Conservation (phyloP, 2,329 filamentous ascomycete species). For the Fusarium newnesense region DNA sequence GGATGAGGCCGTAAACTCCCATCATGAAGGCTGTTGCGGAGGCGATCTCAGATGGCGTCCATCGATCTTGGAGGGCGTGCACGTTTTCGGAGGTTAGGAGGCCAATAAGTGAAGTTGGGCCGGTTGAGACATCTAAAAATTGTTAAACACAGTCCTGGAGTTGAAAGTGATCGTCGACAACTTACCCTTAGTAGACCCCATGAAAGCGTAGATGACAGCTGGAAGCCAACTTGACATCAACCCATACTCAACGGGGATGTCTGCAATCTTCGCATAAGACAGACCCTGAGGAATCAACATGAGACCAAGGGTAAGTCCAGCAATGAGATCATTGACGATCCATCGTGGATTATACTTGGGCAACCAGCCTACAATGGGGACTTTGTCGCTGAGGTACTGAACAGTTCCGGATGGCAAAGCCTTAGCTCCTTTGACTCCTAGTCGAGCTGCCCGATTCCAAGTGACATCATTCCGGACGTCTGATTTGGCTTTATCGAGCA, state of each 20-base stretch:
- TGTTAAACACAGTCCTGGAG: not conserved
- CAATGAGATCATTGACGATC: constrained; percentile 70
- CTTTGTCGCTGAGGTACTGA: constrained; percentile 68
- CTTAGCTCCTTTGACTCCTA: constrained; percentile 34
- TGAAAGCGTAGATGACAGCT: constrained; percentile 65
- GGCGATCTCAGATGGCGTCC: constrained; percentile 65
- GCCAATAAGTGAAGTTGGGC: constrained; percentile 72
- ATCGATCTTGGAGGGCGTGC: constrained; percentile 60
- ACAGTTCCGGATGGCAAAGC: constrained; percentile 61
- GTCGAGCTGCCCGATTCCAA: constrained; percentile 38
- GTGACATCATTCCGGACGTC: constrained; percentile 38
- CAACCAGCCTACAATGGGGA: constrained; percentile 71
- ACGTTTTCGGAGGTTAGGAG: constrained; percentile 72
- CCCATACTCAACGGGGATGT: constrained; percentile 69
- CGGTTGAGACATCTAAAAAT: constrained; percentile 65
- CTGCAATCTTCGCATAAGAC: constrained; percentile 71
- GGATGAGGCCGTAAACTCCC: constrained; percentile 66
- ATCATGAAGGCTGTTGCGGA: constrained; percentile 72
- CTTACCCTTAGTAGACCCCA: constrained; percentile 70
- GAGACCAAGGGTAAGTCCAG: constrained; percentile 68
- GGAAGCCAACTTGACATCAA: constrained; percentile 70
- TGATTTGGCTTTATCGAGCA: constrained; percentile 30
- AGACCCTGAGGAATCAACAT: constrained; percentile 70
- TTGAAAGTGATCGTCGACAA: rapidly evolving
- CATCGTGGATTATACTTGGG: constrained; percentile 70